Evolutionary conservation across 1,139 yeast genomes (phyloP).

Genomic region (Petasospora fabianii): DNA sequence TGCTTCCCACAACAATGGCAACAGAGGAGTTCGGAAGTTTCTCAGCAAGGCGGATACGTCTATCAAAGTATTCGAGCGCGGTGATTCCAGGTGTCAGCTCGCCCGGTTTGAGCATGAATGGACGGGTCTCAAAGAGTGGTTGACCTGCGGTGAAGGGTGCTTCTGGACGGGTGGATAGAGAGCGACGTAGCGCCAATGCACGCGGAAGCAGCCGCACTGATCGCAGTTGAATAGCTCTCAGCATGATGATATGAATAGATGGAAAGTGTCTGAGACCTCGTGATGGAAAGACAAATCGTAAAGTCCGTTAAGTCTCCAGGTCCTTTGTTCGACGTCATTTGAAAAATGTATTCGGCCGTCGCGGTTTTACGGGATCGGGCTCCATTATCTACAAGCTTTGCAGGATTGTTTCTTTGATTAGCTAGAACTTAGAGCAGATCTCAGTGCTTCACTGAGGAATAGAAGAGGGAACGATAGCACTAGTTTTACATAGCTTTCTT

Average conservation of each 20-base stretch:
- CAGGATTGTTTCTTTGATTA: no score
- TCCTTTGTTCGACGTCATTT: conserved; percentile 1
- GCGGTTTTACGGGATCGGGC: no score
- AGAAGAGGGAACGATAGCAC: conserved; percentile 9
- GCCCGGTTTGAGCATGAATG: conserved; percentile 68
- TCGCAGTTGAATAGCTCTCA: background rate
- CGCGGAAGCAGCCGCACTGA: background rate
- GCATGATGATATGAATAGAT: no score
- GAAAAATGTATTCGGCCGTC: background rate
- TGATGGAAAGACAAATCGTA: no score
- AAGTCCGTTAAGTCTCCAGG: no score
- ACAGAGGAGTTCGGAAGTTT: conserved; percentile 61
- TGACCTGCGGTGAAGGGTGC: conserved; percentile 58
- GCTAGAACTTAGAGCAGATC: no score
- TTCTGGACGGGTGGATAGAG: conserved; percentile 15
- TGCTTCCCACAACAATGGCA: conserved; percentile 72
- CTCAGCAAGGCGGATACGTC: conserved; percentile 58
- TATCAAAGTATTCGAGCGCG: conserved; percentile 73
- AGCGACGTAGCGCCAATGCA: background rate
- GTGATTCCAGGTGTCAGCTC: conserved; percentile 86
- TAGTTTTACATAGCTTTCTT: conserved; percentile 16
- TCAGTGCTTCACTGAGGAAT: conserved; percentile 1
- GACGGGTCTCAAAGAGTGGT: conserved; percentile 82
- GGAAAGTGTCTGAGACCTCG: no score
- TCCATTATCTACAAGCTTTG: no score